These are phyloP conservation scores for Citrullus mucosospermus DNA, from an alignment of 306 rosid genomes.

Conservation along the genomic window DNA sequence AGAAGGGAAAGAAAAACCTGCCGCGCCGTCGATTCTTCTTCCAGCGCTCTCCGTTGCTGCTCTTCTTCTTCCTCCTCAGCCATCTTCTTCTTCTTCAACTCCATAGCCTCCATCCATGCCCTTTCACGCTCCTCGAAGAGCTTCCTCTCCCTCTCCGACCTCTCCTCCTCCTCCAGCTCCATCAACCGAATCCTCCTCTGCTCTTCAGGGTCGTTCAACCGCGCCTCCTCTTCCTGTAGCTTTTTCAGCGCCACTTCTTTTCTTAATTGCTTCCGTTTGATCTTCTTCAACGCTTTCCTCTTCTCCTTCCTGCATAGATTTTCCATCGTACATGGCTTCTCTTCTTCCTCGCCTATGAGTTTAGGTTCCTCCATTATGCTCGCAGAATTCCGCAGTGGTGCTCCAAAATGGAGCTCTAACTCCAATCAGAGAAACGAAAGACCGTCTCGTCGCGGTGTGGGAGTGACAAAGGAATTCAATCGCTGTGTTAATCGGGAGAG, in stretches of 20 bases:
- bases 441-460: not conserved
- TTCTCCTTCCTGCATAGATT: slow-evolving; percentile 57
- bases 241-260: slow-evolving; percentile 46
- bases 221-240: slow-evolving; percentile 44
- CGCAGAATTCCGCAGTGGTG: not conserved
- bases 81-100: slow-evolving; percentile 22
- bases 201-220: slow-evolving; percentile 54
- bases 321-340: not conserved
- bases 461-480: not conserved
- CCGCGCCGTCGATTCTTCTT: slow-evolving; percentile 17
- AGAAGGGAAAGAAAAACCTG: slow-evolving; percentile 19
- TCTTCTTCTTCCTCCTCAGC: slow-evolving; percentile 25
- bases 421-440: not conserved
- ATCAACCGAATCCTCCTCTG: slow-evolving; percentile 19
- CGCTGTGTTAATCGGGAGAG: not conserved
- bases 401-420: not conserved
- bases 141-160: slow-evolving; percentile 41
- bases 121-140: slow-evolving; percentile 56
- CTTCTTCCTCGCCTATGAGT: not conserved
- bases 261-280: slow-evolving; percentile 58
- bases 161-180: slow-evolving; percentile 54
- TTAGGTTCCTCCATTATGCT: not conserved
- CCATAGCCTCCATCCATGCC: slow-evolving; percentile 53
- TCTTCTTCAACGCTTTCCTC: slow-evolving; percentile 65
- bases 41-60: slow-evolving; percentile 32